Evolutionary conservation across 768 basidiomycete species (phyloP).

Genomic region (Fibroporia radiculosa): DNA sequence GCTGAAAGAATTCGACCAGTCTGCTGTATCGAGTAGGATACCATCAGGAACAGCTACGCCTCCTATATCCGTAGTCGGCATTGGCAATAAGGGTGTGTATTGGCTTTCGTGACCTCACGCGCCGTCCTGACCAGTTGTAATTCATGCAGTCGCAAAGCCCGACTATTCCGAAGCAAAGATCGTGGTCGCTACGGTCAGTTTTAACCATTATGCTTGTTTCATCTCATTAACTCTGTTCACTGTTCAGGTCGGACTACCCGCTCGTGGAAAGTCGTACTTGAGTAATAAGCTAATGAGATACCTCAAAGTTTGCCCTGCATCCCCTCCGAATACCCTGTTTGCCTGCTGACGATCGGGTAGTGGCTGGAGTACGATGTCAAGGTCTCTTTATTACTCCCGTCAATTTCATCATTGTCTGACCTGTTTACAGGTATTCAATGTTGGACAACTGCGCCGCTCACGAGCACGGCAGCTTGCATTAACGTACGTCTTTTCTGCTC

Average conservation of each 20-base stretch:
- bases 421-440: conserved; percentile 81
- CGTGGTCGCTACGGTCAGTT: conserved; percentile 85
- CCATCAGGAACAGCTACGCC: conserved; percentile 72
- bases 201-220: not conserved
- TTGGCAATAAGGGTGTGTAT: conserved; percentile 73
- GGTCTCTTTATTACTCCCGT: conserved; percentile 28
- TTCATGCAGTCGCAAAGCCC: conserved; percentile 74
- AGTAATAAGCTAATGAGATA: conserved; percentile 98
- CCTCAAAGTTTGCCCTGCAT: conserved; percentile 52
- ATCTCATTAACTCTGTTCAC: not conserved
- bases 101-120: not conserved
- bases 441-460: conserved; percentile 86
- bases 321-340: not conserved
- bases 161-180: conserved; percentile 99
- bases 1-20: conserved; percentile 76
- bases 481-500: conserved; percentile 40
- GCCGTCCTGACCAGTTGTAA: not conserved
- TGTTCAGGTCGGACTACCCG: conserved; percentile 87
- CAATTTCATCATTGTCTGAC: not conserved
- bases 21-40: conserved; percentile 58
- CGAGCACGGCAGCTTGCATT: conserved; percentile 77
- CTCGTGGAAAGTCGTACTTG: conserved; percentile 95
- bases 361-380: conserved; percentile 99
- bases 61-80: conserved; percentile 78
- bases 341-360: conserved; percentile 31